Conservation (phyloP, 495 filamentous ascomycete genomes). For the Xylaria flabelliformis region DNA sequence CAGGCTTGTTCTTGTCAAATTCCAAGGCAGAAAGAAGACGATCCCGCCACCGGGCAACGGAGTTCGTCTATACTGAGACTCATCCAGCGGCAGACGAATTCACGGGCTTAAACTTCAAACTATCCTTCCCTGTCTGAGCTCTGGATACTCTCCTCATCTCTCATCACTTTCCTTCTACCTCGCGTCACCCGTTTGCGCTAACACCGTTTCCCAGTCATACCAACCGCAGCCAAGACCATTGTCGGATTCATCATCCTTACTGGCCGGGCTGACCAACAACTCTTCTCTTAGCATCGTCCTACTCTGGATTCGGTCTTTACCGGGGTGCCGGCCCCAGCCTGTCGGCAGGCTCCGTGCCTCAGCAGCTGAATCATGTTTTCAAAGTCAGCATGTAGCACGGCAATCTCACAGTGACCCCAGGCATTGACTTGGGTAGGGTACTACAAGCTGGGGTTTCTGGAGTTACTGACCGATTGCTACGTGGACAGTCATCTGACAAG, state of each 20-base stretch:
- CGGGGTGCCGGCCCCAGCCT: background rate
- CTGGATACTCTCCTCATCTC: background rate
- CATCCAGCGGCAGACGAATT: background rate
- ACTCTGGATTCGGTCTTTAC: background rate
- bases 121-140: background rate
- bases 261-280: background rate
- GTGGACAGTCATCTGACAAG: background rate
- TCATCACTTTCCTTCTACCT: background rate
- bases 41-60: background rate
- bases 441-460: background rate
- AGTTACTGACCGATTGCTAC: background rate
- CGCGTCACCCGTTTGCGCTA: background rate
- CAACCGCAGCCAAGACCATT: background rate
- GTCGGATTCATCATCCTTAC: slow-evolving; percentile 1
- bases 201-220: background rate
- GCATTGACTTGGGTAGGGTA: background rate
- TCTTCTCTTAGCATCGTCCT: background rate
- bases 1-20: background rate
- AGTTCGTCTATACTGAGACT: background rate
- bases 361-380: background rate
- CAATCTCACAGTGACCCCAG: background rate
- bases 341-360: background rate
- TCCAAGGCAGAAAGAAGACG: slow-evolving; percentile 11
- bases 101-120: background rate
- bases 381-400: background rate